Evolutionary conservation across 257 asterid species (phyloP), one percentile per base, ranked within the genome.

Genomic region (Penstemon newberryi): DNA sequence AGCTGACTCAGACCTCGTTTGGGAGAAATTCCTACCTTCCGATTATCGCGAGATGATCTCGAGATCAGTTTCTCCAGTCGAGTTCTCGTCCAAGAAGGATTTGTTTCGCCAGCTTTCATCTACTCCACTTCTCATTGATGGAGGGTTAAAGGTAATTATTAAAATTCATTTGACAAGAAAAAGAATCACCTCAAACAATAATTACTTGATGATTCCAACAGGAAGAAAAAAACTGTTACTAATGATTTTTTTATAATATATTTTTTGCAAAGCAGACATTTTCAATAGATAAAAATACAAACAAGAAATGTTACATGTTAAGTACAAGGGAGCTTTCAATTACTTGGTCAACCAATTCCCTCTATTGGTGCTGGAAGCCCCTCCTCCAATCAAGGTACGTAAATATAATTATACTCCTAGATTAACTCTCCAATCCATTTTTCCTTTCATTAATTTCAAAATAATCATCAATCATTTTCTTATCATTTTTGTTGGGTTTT

Each of bases 291-390:
- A 86, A 74, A 55, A 25, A 2, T 25, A 72, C 71, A 25, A 74
- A 60, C 70, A 90, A 90, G 81, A 90, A 76, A 64, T 78, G 84
- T 66, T 87, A 78, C 78, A 81, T 85, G 80, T 63, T 90, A 75
- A 83, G 97, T 70, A 88, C 96, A 61, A 80, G 90, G 71, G 87
- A 84, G 11, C 86, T 90, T 1, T 84, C 85, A 33, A 84, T 88
- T 59, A 56, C 84, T 15, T 90, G 91, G 93, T 77, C 87, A 5
- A 71, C n/a, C 59, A 76, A 84, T 78, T 75, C 81, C 50, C 78
- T 88, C 1, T 80, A 66, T 54, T 90, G 97, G 97, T 84, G 89
- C 69, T 85, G 96, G 97, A 90, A 88, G 65, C 76, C 83, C 67
- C 79, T 81, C n/a, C 65, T 44, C 18, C 43, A 25, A 42, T 82